Evolutionary conservation across 176 grass and related monocot genomes (phyloP).

Genomic region (Melocanna baccifera): DNA sequence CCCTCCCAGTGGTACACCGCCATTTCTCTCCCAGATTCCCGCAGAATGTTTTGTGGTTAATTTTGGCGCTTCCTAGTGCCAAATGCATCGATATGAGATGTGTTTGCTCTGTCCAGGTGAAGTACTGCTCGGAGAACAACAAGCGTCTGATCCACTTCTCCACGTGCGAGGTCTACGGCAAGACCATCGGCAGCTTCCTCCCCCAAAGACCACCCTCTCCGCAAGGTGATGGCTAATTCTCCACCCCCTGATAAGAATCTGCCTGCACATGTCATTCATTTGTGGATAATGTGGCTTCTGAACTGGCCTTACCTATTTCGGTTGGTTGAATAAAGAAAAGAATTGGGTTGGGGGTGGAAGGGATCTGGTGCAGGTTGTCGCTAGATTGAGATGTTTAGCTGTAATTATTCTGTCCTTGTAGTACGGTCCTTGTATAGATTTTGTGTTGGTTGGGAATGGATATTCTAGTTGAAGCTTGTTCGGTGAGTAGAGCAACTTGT

Average conservation of each 20-base stretch:
- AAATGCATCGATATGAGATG: not conserved
- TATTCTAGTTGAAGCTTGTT: slow-evolving; percentile 28
- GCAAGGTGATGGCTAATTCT: slow-evolving; percentile 52
- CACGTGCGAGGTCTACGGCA: slow-evolving; percentile 98
- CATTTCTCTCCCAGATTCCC: not conserved
- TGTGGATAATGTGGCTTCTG: not conserved
- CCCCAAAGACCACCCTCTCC: slow-evolving; percentile 90
- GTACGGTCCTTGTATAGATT: slow-evolving; percentile 16
- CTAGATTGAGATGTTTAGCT: slow-evolving; percentile 5
- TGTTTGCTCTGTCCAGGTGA: slow-evolving; percentile 48
- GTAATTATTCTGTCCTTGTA: not conserved
- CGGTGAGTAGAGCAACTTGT: slow-evolving; percentile 37
- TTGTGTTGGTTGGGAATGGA: slow-evolving; percentile 20
- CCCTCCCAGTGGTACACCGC: slow-evolving; percentile 74
- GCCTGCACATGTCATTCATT: not conserved
- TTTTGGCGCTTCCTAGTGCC: not conserved
- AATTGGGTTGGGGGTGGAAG: not conserved
- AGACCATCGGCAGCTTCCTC: slow-evolving; percentile 95
- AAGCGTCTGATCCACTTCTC: slow-evolving; percentile 99
- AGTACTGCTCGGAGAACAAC: slow-evolving; percentile 95
- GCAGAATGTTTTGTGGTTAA: not conserved
- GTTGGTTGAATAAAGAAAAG: not conserved
- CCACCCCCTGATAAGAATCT: not conserved
- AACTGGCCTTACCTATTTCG: not conserved
- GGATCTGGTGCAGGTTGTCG: slow-evolving; percentile 21